Percentiles rank a stretch among this genome's conserved stretches.
Evolutionary conservation across 2,329 filamentous ascomycete genomes (phyloP).

Genomic region (Passalora sequoiae): DNA sequence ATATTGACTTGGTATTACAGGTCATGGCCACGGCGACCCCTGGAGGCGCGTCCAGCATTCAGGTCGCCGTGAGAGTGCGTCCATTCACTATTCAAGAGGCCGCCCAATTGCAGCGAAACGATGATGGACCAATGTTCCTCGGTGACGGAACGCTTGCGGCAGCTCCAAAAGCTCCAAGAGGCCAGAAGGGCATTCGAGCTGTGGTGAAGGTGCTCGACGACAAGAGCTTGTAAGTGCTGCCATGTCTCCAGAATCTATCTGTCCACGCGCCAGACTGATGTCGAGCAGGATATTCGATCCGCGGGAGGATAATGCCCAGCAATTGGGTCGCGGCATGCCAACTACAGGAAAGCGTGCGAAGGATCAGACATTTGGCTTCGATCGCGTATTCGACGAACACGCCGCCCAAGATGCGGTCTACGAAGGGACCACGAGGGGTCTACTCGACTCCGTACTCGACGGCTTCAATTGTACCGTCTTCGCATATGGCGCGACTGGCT

Average conservation of each 20-base stretch:
- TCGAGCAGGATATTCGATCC: conserved; percentile 81
- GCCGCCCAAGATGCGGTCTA: conserved; percentile 89
- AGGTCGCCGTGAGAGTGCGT: conserved; percentile 55
- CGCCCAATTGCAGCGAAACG: conserved; percentile 73
- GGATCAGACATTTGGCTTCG: conserved; percentile 95
- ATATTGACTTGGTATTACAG: too few species aligned
- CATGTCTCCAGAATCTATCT: neutral
- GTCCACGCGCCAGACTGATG: conserved; percentile 3
- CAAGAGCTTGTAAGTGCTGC: conserved; percentile 71
- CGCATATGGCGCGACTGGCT: conserved; percentile 94
- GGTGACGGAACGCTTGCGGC: conserved; percentile 93
- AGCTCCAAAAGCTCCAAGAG: conserved; percentile 75
- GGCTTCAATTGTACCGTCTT: conserved; percentile 99
- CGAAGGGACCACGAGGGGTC: conserved; percentile 78
- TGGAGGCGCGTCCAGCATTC: conserved; percentile 47
- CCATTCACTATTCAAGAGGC: conserved; percentile 83
- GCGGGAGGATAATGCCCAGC: conserved; percentile 87
- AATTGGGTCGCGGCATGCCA: conserved; percentile 70
- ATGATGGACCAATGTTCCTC: conserved; percentile 88
- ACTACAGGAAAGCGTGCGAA: conserved; percentile 83
- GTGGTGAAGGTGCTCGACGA: conserved; percentile 97
- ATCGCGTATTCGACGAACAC: conserved; percentile 94
- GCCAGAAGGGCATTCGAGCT: conserved; percentile 77
- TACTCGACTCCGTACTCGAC: conserved; percentile 93
- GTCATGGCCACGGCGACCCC: conserved; percentile 15